Evolutionary conservation across 2,329 filamentous ascomycete genomes (phyloP), one percentile per base, ranked within the genome.

Genomic region (Aspergillus nomiae): DNA sequence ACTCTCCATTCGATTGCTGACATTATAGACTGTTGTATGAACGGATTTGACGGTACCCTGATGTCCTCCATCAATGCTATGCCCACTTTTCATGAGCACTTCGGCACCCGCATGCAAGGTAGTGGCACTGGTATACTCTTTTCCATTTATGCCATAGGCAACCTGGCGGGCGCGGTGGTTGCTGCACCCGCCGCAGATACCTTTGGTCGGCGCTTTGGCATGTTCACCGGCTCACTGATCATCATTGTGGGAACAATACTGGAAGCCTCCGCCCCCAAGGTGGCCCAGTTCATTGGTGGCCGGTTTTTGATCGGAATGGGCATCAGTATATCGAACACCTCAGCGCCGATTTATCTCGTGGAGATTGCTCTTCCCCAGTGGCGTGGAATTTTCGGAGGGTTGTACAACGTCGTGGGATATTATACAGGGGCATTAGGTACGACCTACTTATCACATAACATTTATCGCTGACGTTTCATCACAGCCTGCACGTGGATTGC

Each of bases 21-120:
- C 24, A 28, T 9, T 3, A 24, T 32, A 63, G 53, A 63, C 28
- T 63, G 63, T n/a, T 67, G 63, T 26, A 67, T 67, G 63, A 76
- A 63, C 28, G 66, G 70, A 61, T 70, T 65, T 69, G 56, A 70
- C 36, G 63, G 63, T 26, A 63, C 62, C 14, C 67, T 83, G 2
- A 79, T 83, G 78, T 77, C 78, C 12, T 80, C 77, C 11, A 78
- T 83, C 53, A 83, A 83, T 65, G 78, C 77, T 14, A 68, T 82
- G 24, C 76, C 76, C 0, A 78, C 79, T 57, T 82, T 79, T 59
- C 80, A 75, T 1, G 56, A 68, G 5, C 82, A 82, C 62, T 82
- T 80, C 58, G 69, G 70, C 24, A 69, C 80, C 12, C 69, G 77
- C 14, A 62, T 64, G 58, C 68, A 69, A 16, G 80, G 80, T 10